Conservation (phyloP, 2,329 filamentous ascomycete genomes). For the Paraconiothyrium brasiliense region DNA sequence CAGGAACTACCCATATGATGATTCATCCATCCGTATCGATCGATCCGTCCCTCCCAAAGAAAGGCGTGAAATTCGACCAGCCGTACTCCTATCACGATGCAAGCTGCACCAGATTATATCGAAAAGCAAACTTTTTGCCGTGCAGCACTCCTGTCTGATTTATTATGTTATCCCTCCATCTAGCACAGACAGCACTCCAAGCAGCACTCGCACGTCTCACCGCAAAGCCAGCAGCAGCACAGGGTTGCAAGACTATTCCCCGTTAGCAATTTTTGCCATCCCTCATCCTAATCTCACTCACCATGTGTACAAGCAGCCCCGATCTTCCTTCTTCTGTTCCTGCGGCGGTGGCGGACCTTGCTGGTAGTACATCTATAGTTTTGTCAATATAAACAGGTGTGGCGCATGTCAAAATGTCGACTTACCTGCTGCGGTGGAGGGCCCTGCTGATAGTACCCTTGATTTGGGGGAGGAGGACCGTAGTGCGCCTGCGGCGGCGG, state of each 20-base stretch:
- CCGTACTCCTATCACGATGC: background rate
- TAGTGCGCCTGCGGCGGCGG: slow-evolving; percentile 24
- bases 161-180: background rate
- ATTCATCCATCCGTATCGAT: too few species aligned
- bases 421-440: slow-evolving; percentile 43
- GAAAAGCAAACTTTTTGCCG: too few species aligned
- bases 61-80: too few species aligned
- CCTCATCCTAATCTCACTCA: slow-evolving; percentile 22
- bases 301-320: slow-evolving; percentile 45
- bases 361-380: slow-evolving; percentile 44
- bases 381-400: background rate
- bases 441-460: slow-evolving; percentile 32
- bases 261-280: slow-evolving; percentile 4
- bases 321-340: slow-evolving; percentile 42
- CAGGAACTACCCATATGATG: background rate
- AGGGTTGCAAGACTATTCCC: slow-evolving; percentile 42
- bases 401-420: slow-evolving; percentile 2
- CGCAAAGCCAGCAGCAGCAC: slow-evolving; percentile 49
- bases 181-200: slow-evolving; percentile 44
- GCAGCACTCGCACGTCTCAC: slow-evolving; percentile 49
- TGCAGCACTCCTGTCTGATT: background rate
- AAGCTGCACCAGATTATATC: too few species aligned
- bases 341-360: slow-evolving; percentile 36
- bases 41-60: background rate
- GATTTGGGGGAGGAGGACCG: slow-evolving; percentile 34